Percentiles rank a stretch among this genome's conserved stretches.
Conservation (phyloP, 495 filamentous ascomycete species). For the Aspergillus nidulans region DNA sequence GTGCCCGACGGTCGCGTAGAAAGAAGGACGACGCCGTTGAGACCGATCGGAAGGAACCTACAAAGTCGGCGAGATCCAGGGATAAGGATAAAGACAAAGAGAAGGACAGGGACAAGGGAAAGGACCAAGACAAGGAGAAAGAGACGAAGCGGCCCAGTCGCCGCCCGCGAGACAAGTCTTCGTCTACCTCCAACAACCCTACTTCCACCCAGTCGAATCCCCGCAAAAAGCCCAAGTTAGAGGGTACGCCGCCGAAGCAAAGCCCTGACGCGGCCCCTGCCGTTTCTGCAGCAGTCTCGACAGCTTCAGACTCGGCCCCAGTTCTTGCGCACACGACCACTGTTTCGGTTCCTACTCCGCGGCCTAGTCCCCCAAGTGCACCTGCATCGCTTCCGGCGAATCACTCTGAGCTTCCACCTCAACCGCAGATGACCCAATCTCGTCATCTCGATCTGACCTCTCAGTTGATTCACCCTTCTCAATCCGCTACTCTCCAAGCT, state of each 20-base stretch:
- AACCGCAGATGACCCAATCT: conserved; percentile 7
- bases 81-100: conserved; percentile 22
- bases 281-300: conserved; percentile 9
- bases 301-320: conserved; percentile 12
- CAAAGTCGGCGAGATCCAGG: conserved; percentile 20
- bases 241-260: conserved; percentile 24
- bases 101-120: conserved; percentile 28
- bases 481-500: conserved; percentile 14
- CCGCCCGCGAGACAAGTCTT: conserved; percentile 39
- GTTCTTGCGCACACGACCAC: conserved; percentile 15
- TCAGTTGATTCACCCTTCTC: conserved; percentile 23
- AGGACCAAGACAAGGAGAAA: conserved; percentile 16
- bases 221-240: conserved; percentile 47
- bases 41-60: conserved; percentile 15
- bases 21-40: conserved; percentile 40
- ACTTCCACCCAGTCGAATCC: conserved; percentile 21
- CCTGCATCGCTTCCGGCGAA: conserved; percentile 2
- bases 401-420: conserved; percentile 8
- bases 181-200: conserved; percentile 19
- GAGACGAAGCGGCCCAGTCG: conserved; percentile 36
- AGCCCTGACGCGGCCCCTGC: conserved; percentile 13
- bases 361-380: conserved; percentile 15
- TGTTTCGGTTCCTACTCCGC: conserved; percentile 17
- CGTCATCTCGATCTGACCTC: conserved; percentile 17
- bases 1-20: conserved; percentile 42